Percentiles rank a stretch among this genome's conserved stretches.
phyloP scores from a whole-genome alignment of 2,329 filamentous ascomycete species.

The Tolypocladium amazonense region DNA sequence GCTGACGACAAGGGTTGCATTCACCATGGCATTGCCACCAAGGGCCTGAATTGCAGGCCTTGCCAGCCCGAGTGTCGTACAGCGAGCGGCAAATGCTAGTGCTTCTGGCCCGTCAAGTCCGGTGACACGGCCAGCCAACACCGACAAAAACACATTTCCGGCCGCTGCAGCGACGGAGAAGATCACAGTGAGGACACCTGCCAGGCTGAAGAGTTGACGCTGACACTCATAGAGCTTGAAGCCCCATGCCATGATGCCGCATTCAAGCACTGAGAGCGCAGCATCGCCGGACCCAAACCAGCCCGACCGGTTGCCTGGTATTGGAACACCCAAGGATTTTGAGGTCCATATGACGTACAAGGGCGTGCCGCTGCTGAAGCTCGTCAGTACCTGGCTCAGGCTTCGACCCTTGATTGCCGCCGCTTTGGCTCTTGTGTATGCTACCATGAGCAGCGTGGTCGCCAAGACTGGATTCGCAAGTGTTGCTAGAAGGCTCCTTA shows the following conservation, averaged over 20 bases:
- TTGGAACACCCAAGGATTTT: not conserved
- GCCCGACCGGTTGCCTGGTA: conserved; percentile 6
- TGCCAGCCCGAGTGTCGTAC: conserved; percentile 38
- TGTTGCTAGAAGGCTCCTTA: conserved; percentile 23
- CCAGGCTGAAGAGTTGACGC: conserved; percentile 30
- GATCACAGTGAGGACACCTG: conserved; percentile 26
- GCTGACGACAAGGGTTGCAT: conserved; percentile 39
- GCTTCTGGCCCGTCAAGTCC: conserved; percentile 23
- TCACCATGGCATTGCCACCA: conserved; percentile 33
- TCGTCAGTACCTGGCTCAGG: conserved; percentile 16
- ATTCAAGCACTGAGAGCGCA: conserved; percentile 36
- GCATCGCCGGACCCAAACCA: conserved; percentile 38
- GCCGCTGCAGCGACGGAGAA: conserved; percentile 26
- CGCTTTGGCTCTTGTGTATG: conserved; percentile 30
- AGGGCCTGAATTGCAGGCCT: conserved; percentile 34
- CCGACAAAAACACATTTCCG: conserved; percentile 31
- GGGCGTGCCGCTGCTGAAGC: conserved; percentile 22
- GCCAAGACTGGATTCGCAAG: conserved; percentile 37
- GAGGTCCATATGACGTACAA: conserved; percentile 24
- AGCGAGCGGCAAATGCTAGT: conserved; percentile 37
- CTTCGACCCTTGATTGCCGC: conserved; percentile 14
- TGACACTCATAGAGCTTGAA: conserved; percentile 43
- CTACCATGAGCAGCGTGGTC: conserved; percentile 32
- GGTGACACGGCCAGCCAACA: conserved; percentile 22
- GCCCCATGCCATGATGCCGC: conserved; percentile 41